Evolutionary conservation across 352 stramenopile species (phyloP).

Genomic region (Globisporangium irregulare): DNA sequence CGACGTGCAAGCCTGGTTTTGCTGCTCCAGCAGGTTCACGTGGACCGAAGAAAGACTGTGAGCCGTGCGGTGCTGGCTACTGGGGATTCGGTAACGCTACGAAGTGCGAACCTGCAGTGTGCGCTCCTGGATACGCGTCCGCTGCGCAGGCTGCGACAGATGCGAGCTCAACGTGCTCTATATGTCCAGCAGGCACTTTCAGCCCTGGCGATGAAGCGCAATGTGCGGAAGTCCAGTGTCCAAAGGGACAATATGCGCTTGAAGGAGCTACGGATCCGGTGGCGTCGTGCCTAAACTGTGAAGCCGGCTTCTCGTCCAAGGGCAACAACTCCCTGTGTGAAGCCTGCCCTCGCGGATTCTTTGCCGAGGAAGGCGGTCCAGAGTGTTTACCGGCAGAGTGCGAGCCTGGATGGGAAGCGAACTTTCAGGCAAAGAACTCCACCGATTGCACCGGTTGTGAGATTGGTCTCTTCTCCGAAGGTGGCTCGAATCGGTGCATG

Average conservation of each 20-base stretch:
- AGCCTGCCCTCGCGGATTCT: constrained; percentile 30
- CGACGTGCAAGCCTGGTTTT: constrained; percentile 34
- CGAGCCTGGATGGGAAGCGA: constrained; percentile 36
- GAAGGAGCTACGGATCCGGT: constrained; percentile 27
- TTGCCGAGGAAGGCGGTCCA: constrained; percentile 18
- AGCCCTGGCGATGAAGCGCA: constrained; percentile 29
- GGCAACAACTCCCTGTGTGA: constrained; percentile 37
- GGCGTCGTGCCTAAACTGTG: constrained; percentile 27
- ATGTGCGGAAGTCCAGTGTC: constrained; percentile 34
- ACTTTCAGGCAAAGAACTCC: constrained; percentile 30
- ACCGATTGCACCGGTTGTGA: constrained; percentile 44
- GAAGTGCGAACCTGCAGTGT: constrained; percentile 24
- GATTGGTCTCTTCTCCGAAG: constrained; percentile 38
- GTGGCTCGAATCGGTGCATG: constrained; percentile 27
- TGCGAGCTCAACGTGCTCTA: constrained; percentile 27
- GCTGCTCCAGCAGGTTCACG: constrained; percentile 24
- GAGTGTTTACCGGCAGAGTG: constrained; percentile 33
- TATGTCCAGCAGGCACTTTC: constrained; percentile 31
- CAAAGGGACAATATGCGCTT: constrained; percentile 22
- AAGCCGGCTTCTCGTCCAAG: constrained; percentile 30
- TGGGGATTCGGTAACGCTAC: constrained; percentile 32
- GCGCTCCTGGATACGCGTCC: constrained; percentile 30
- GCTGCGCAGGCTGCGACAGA: constrained; percentile 20
- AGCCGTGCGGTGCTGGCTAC: constrained; percentile 31
- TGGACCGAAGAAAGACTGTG: constrained; percentile 35